Percentiles rank a stretch among this genome's conserved stretches.
Conservation (phyloP, 441 rosid species). For the Erodium texanum region DNA sequence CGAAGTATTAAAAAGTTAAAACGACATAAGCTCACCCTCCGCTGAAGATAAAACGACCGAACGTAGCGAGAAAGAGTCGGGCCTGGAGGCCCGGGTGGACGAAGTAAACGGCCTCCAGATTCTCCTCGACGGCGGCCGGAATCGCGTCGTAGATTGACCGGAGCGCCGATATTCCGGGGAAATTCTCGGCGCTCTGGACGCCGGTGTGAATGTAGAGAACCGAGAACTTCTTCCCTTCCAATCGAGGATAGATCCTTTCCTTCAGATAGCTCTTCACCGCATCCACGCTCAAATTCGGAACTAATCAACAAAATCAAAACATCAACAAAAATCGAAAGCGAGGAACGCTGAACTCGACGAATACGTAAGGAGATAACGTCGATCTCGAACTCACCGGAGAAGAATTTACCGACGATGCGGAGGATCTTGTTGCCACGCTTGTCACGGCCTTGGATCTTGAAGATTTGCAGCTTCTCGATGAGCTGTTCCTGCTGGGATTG, state of each 20-base stretch:
- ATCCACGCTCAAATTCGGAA: constrained; percentile 43
- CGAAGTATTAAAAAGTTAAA: background rate
- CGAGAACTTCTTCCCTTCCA: constrained; percentile 42
- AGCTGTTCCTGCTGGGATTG: constrained; percentile 44
- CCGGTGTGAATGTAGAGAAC: too few species aligned
- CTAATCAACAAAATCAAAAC: constrained; percentile 23
- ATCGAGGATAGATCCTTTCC: constrained; percentile 47
- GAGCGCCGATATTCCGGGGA: constrained; percentile 45
- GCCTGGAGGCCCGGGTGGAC: too few species aligned
- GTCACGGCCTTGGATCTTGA: constrained; percentile 71
- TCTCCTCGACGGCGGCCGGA: constrained; percentile 47
- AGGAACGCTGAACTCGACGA: background rate
- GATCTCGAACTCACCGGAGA: constrained; percentile 37
- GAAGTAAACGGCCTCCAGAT: constrained; percentile 20
- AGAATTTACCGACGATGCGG: constrained; percentile 50
- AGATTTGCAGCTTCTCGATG: constrained; percentile 46
- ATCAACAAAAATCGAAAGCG: background rate
- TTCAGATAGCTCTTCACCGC: constrained; percentile 44
- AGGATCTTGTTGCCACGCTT: constrained; percentile 67
- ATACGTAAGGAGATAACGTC: background rate
- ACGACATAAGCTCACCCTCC: constrained; percentile 42
- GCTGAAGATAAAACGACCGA: constrained; percentile 63
- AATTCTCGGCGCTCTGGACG: too few species aligned
- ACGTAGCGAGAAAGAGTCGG: constrained; percentile 53
- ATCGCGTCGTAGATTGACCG: constrained; percentile 64